Percentiles rank a stretch among this genome's conserved stretches.
These are phyloP conservation scores for Paramarasmius palmivorus DNA, from an alignment of 1,284 basidiomycete species.

Conservation along the genomic window DNA sequence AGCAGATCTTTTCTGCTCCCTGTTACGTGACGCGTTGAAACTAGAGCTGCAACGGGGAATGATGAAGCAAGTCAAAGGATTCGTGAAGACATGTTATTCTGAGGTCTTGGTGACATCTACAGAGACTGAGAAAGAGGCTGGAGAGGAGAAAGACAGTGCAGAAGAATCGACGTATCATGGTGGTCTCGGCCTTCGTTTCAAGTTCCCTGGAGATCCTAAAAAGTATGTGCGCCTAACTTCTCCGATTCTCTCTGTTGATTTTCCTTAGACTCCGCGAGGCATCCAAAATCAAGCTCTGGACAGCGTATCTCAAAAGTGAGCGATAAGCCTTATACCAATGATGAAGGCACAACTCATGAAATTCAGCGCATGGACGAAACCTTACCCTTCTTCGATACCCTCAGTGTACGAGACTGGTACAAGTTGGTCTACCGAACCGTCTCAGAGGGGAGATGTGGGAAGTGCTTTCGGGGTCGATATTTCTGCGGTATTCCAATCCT, in stretches of 20 bases:
- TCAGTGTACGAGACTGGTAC: slow-evolving; percentile 93
- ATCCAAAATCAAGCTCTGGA: slow-evolving; percentile 98
- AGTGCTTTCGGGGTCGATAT: slow-evolving; percentile 92
- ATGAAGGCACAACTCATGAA: not conserved
- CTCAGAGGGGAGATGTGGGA: slow-evolving; percentile 99
- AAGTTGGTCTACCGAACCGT: slow-evolving; percentile 95
- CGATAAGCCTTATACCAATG: not conserved
- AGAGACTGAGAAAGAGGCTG: slow-evolving; percentile 57
- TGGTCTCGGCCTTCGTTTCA: slow-evolving; percentile 86
- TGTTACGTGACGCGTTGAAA: slow-evolving; percentile 89
- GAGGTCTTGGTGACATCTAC: slow-evolving; percentile 77
- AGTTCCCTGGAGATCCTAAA: slow-evolving; percentile 92
- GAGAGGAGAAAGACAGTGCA: slow-evolving; percentile 49
- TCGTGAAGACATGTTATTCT: slow-evolving; percentile 93
- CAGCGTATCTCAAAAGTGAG: slow-evolving; percentile 81
- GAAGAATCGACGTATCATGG: slow-evolving; percentile 63
- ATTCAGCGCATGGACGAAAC: slow-evolving; percentile 81
- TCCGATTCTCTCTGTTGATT: slow-evolving; percentile 9
- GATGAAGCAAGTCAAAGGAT: slow-evolving; percentile 93
- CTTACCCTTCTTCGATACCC: slow-evolving; percentile 94
- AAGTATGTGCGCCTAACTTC: slow-evolving; percentile 54
- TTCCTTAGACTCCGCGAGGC: slow-evolving; percentile 81
- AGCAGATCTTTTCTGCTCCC: slow-evolving; percentile 91
- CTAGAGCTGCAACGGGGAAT: slow-evolving; percentile 82
- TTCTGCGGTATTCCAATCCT: slow-evolving; percentile 86